Evolutionary conservation across 805 yeast species (phyloP), one percentile per base, ranked within the genome.

Genomic region (Saccharomycopsis sp.): DNA sequence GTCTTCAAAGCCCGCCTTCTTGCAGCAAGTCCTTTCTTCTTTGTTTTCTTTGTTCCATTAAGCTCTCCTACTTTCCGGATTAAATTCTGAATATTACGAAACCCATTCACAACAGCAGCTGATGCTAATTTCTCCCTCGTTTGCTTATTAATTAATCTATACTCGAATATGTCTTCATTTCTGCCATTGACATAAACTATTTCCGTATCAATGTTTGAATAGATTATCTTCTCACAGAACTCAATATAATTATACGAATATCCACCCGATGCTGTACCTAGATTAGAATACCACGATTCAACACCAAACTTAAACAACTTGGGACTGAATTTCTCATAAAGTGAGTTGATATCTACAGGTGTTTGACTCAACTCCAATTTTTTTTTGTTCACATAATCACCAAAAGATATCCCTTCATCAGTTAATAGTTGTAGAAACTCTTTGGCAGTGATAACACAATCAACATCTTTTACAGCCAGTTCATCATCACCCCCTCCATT

Each of bases 361-460:
- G 38, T 29, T 12, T 29, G 9, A 47, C 19, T 24, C 15, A 22
- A 17, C 41, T 14, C 9, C 7, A 23, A 2, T 34, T 19, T 24
- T 44, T 47, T 24, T 34, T 58, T 52, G 29, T 42, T 53, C 9
- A 50, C 34, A 41, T 57, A 62, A 5, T 64, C 60, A 49, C 65
- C 64, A 63, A 78, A 71, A 42, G 76, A 72, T 2, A 79, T 68
- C 0, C 71, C 65, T 55, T 82, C 78, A 25, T 84, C 87, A 34
- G 80, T 80, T 51, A 90, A 68, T 71, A 94, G 72, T 59, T 88
- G 87, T 0, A 92, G 78, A 44, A 94, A 72, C 68, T 94, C 99
- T 64, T 83, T 85, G 12, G 98, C 91, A 0, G 99, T 94, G 22
- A 94, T 80, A 2, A 94, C 99, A 73, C 97, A 89, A 69, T 94